Evolutionary conservation across 371 early-diverging fungal genomes (phyloP).

Genomic region (Saksenaea vasiformis): DNA sequence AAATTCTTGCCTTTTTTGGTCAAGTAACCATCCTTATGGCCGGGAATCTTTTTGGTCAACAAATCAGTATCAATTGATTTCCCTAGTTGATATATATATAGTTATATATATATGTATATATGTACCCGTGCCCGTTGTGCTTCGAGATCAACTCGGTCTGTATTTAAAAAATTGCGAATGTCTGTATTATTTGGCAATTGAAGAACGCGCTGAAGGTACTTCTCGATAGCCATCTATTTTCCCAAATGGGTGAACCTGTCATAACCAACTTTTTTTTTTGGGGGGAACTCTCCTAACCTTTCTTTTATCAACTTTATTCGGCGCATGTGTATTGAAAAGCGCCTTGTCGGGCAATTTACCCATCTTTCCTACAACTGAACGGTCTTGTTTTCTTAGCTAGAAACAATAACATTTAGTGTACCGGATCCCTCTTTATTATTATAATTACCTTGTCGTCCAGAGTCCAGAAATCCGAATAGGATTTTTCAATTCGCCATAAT

Average conservation of each 20-base stretch:
- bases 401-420: background rate
- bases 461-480: slow-evolving; percentile 75
- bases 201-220: slow-evolving; percentile 65
- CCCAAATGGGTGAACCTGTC: background rate
- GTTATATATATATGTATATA: background rate
- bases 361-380: slow-evolving; percentile 46
- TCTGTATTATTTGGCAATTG: slow-evolving; percentile 41
- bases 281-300: slow-evolving; percentile 49
- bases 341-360: slow-evolving; percentile 80
- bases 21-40: slow-evolving; percentile 73
- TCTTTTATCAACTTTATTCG: slow-evolving; percentile 69
- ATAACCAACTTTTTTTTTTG: background rate
- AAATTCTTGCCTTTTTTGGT: slow-evolving; percentile 84
- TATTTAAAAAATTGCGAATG: slow-evolving; percentile 70
- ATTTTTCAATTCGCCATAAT: slow-evolving; percentile 83
- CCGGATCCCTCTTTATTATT: background rate
- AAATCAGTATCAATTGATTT: background rate
- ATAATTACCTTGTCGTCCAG: slow-evolving; percentile 69
- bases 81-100: background rate
- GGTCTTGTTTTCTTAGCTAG: slow-evolving; percentile 35
- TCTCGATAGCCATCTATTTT: slow-evolving; percentile 19
- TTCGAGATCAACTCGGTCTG: slow-evolving; percentile 47
- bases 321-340: slow-evolving; percentile 68
- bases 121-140: slow-evolving; percentile 12
- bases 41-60: slow-evolving; percentile 1